Evolutionary conservation across 306 rosid genomes (phyloP).

Genomic region (Cucumis sativus): DNA sequence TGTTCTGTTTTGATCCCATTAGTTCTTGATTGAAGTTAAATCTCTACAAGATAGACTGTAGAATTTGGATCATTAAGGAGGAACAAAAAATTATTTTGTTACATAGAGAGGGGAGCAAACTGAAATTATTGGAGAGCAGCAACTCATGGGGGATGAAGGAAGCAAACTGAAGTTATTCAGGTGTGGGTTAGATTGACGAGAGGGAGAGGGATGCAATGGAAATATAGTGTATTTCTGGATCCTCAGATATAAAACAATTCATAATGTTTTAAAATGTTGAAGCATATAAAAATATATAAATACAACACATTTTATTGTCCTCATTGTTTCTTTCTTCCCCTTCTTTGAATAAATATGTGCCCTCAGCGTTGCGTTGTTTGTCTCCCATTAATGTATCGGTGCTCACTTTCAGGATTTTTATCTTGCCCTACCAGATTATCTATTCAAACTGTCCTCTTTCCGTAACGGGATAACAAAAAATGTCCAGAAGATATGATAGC

Average conservation of each 20-base stretch:
- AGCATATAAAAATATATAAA: background rate
- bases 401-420: background rate
- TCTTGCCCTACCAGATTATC: background rate
- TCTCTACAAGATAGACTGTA: background rate
- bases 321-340: background rate
- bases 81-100: background rate
- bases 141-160: background rate
- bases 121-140: background rate
- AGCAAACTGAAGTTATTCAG: background rate
- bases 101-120: background rate
- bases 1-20: background rate
- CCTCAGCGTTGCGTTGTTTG: background rate
- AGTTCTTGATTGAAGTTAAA: background rate
- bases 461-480: slow-evolving; percentile 7
- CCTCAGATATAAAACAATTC: background rate
- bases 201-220: background rate
- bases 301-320: background rate
- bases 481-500: slow-evolving; percentile 33
- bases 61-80: background rate
- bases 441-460: background rate
- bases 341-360: background rate
- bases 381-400: background rate
- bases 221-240: background rate
- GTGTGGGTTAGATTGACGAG: background rate
- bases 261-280: background rate